Evolutionary conservation across 2,329 filamentous ascomycete genomes (phyloP).

Genomic region (Penicillium digitatum): DNA sequence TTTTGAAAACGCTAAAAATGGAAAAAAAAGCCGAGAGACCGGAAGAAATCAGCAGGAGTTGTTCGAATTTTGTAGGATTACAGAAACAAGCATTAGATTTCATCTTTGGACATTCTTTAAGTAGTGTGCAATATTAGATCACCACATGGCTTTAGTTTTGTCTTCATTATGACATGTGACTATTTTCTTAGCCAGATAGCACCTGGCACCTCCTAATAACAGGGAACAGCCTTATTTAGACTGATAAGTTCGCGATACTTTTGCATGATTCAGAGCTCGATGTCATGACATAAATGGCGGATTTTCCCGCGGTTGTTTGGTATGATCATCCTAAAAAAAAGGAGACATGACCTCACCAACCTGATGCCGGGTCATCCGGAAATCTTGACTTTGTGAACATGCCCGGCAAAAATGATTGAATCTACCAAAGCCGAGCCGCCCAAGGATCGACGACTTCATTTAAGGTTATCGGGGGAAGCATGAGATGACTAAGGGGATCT

Average conservation of each 20-base stretch:
- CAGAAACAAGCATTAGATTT: not conserved
- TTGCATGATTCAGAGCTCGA: not conserved
- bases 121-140: not conserved
- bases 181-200: too few species aligned
- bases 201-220: not conserved
- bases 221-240: not conserved
- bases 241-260: not conserved
- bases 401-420: not conserved
- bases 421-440: not conserved
- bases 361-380: not conserved
- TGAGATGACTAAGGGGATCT: not conserved
- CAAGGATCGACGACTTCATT: not conserved
- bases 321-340: not conserved
- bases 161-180: too few species aligned
- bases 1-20: not conserved
- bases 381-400: not conserved
- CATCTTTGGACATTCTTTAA: not conserved
- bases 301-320: not conserved
- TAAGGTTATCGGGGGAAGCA: conserved; percentile 1
- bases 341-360: conserved; percentile 1
- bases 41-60: not conserved
- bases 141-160: not conserved
- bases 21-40: not conserved
- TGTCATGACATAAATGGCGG: not conserved
- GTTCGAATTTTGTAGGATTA: too few species aligned